phyloP scores from a whole-genome alignment of 352 stramenopile species.

The Pythium grandisporangium region DNA sequence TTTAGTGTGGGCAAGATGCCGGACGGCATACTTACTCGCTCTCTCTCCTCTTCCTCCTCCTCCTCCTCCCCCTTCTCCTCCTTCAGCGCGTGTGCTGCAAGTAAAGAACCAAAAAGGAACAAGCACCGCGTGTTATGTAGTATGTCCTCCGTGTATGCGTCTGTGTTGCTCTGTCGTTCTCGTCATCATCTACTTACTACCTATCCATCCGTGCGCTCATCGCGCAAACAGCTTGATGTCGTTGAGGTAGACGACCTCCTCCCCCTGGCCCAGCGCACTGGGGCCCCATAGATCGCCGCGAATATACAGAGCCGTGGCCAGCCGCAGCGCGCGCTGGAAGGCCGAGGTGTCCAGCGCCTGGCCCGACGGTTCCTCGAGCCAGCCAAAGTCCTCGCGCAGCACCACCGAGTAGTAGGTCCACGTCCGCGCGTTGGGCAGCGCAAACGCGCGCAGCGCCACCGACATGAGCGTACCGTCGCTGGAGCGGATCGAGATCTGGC shows the following conservation, averaged over 20 bases:
- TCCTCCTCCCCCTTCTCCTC: too few species aligned
- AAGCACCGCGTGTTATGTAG: too few species aligned
- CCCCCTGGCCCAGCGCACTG: slow-evolving; percentile 24
- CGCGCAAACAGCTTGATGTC: slow-evolving; percentile 34
- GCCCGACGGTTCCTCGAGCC: slow-evolving; percentile 48
- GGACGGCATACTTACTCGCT: too few species aligned
- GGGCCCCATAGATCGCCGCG: slow-evolving; percentile 60
- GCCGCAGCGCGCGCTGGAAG: slow-evolving; percentile 24
- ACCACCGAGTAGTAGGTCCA: slow-evolving; percentile 64
- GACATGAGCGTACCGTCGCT: slow-evolving; percentile 23
- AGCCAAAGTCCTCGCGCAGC: slow-evolving; percentile 68
- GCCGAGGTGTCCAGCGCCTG: slow-evolving; percentile 9
- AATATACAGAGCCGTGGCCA: slow-evolving; percentile 37
- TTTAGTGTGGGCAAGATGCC: too few species aligned
- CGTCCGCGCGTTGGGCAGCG: slow-evolving; percentile 18
- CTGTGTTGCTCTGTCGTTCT: too few species aligned
- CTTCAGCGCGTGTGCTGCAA: too few species aligned
- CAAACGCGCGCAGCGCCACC: slow-evolving; percentile 37
- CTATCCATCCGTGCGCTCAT: slow-evolving; percentile 4
- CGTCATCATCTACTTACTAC: too few species aligned
- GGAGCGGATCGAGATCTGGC: slow-evolving; percentile 43
- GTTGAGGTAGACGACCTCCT: slow-evolving; percentile 73
- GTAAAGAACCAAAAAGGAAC: too few species aligned
- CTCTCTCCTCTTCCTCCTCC: too few species aligned
- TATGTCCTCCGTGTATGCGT: too few species aligned